Conservation (phyloP, 2,329 filamentous ascomycete species). For the Aspergillus sp. region DNA sequence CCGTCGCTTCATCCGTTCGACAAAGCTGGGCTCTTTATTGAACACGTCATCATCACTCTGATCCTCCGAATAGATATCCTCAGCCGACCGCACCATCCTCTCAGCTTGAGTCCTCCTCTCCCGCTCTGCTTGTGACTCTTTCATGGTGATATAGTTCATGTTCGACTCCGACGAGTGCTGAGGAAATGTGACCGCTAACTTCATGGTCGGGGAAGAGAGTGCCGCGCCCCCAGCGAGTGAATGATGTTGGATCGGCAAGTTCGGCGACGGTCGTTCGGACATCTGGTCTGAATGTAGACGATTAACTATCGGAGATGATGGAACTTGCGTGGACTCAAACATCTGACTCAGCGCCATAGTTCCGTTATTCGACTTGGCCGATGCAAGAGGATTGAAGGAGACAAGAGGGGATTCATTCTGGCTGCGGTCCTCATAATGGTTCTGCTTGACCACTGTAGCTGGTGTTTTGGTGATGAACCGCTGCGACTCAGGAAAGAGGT, state of each 20-base stretch:
- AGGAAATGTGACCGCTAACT: constrained; percentile 25
- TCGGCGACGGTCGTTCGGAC: constrained; percentile 45
- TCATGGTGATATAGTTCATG: constrained; percentile 39
- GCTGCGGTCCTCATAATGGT: constrained; percentile 16
- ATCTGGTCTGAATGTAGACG: constrained; percentile 29
- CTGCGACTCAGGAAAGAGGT: constrained; percentile 43
- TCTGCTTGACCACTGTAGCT: constrained; percentile 30
- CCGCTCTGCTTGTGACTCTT: constrained; percentile 40
- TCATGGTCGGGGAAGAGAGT: constrained; percentile 33
- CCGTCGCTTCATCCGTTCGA: constrained; percentile 28
- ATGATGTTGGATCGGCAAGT: constrained; percentile 37
- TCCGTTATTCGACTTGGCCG: constrained; percentile 29
- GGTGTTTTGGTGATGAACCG: constrained; percentile 39
- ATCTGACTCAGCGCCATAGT: constrained; percentile 43
- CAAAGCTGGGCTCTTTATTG: constrained; percentile 36
- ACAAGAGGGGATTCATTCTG: constrained; percentile 24
- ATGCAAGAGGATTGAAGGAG: constrained; percentile 38
- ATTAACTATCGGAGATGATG: constrained; percentile 39
- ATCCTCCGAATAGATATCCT: constrained; percentile 27
- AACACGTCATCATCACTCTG: constrained; percentile 37
- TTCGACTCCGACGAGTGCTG: constrained; percentile 37
- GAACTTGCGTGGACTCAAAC: constrained; percentile 43
- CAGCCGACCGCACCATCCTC: constrained; percentile 28
- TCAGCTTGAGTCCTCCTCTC: constrained; percentile 27
- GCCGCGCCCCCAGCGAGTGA: constrained; percentile 20